Evolutionary conservation across 352 stramenopile species (phyloP).

Genomic region (Peronospora destructor): DNA sequence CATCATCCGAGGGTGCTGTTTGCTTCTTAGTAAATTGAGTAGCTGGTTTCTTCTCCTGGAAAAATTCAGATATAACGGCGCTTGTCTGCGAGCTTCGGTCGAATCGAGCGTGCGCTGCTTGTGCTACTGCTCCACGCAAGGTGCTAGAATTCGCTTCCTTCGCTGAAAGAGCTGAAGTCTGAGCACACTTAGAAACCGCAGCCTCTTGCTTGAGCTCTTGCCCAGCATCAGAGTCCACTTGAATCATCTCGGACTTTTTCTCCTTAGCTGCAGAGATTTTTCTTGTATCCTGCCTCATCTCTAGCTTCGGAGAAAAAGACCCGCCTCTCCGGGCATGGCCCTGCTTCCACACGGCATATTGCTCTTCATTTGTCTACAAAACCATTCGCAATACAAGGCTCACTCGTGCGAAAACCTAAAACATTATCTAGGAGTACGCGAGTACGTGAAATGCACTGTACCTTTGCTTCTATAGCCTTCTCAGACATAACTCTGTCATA

Average conservation of each 20-base stretch:
- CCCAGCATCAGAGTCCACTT: slow-evolving; percentile 14
- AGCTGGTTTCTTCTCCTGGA: slow-evolving; percentile 2
- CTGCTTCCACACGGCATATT: slow-evolving; percentile 66
- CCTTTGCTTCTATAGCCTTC: slow-evolving; percentile 76
- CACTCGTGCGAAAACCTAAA: neutral
- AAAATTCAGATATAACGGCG: slow-evolving; percentile 41
- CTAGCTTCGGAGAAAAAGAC: slow-evolving; percentile 3
- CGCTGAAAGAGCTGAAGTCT: slow-evolving; percentile 27
- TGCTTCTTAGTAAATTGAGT: slow-evolving; percentile 1
- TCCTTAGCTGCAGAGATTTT: slow-evolving; percentile 12
- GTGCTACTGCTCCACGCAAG: slow-evolving; percentile 43
- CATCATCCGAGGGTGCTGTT: slow-evolving; percentile 4
- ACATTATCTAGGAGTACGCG: neutral
- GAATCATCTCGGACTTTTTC: slow-evolving; percentile 15
- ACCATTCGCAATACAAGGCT: neutral
- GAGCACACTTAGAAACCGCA: slow-evolving; percentile 11
- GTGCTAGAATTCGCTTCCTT: slow-evolving; percentile 26
- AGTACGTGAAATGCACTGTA: slow-evolving; percentile 12
- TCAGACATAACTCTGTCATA: slow-evolving; percentile 48
- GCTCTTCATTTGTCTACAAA: slow-evolving; percentile 57
- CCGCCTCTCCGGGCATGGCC: neutral
- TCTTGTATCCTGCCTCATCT: neutral
- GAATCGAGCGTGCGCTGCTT: slow-evolving; percentile 49
- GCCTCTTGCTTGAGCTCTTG: slow-evolving; percentile 11
- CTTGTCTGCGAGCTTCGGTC: slow-evolving; percentile 35